Base-by-base conservation (phyloP, 495 filamentous ascomycete genomes). In the Podospora comata region DNA sequence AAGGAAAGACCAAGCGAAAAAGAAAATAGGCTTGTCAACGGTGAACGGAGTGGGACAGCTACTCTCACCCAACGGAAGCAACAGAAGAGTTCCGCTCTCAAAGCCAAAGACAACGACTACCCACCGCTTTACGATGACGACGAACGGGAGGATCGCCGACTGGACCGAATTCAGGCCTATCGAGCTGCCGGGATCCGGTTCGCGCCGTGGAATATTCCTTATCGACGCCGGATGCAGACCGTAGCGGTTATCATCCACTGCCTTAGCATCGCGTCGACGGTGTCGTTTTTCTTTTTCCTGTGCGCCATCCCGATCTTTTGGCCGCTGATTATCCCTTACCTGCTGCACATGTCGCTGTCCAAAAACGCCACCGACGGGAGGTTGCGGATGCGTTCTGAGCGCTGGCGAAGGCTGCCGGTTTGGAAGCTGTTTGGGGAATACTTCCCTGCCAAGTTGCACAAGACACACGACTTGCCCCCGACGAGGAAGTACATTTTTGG, bases 401-500 rank as follows among this genome's bases (percentile, higher is more conserved):
- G 90, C 70, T 78, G 94, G 65, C 88, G 94, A 27, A 85, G 83
- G n/a, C 84, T 88, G n/a, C 85, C 85, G 19, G 78, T 94, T 44
- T 99, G 94, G 94, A 89, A 86, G 23, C 85, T 96, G 62, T 98
- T 97, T 76, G 93, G 91, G 56, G 90, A 87, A 19, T 99, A 98
- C 82, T 99, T 95, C 79, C 95, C 95, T 1, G 91, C 92, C 15
- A 84, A 85, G 34, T 86, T 99, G 34, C 93, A 98, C 78, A 90
- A 94, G 66, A 93, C 91, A 53, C 84, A 89, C 71, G 79, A 91
- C 62, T 87, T 99, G 2, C 86, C 91, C 16, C 84, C 92, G 0
- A 91, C 90, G 2, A 85, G 92, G 67, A 98, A 98, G 79, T 99
- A 98, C 80, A 94, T 99, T 71, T 96, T 99, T 75, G 95, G 96